Conservation (phyloP, 257 asterid species). For the Plantago major region DNA sequence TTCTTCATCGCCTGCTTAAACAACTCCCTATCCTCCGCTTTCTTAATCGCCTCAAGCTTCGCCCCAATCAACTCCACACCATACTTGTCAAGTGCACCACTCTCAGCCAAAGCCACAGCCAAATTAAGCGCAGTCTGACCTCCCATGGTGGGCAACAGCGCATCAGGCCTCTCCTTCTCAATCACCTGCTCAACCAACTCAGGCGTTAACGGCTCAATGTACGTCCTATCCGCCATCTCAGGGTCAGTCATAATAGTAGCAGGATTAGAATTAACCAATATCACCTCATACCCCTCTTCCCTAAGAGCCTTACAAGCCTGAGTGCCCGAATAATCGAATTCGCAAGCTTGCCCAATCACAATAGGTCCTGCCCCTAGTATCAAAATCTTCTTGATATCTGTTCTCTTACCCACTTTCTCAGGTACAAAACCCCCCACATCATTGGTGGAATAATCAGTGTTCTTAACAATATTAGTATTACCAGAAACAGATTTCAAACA, state of each 20-base stretch:
- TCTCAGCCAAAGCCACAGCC: slow-evolving; percentile 89
- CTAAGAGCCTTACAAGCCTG: slow-evolving; percentile 98
- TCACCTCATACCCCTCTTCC: slow-evolving; percentile 95
- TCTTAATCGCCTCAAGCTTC: slow-evolving; percentile 87
- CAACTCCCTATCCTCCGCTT: slow-evolving; percentile 95
- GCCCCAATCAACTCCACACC: slow-evolving; percentile 98
- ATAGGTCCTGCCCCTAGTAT: slow-evolving; percentile 98
- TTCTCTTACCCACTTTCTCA: slow-evolving; percentile 53
- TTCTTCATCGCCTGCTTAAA: slow-evolving; percentile 90
- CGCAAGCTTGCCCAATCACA: slow-evolving; percentile 97
- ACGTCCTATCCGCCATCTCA: slow-evolving; percentile 82
- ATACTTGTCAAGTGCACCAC: slow-evolving; percentile 92
- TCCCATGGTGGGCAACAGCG: slow-evolving; percentile 94
- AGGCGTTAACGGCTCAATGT: slow-evolving; percentile 96
- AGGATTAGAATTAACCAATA: slow-evolving; percentile 87
- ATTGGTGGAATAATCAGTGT: background rate
- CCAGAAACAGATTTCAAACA: too few species aligned
- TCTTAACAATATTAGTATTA: too few species aligned
- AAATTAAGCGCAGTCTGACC: slow-evolving; percentile 98
- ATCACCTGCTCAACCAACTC: slow-evolving; percentile 91
- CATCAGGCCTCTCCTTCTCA: slow-evolving; percentile 93
- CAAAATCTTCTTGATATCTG: slow-evolving; percentile 83
- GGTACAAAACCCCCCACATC: slow-evolving; percentile 27
- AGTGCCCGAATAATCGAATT: slow-evolving; percentile 96
- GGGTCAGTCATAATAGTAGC: slow-evolving; percentile 99